Percentiles rank a stretch among this genome's conserved stretches.
These are phyloP conservation scores for Discostella stelligera DNA, from an alignment of 352 stramenopile genomes.

Conservation along the genomic window DNA sequence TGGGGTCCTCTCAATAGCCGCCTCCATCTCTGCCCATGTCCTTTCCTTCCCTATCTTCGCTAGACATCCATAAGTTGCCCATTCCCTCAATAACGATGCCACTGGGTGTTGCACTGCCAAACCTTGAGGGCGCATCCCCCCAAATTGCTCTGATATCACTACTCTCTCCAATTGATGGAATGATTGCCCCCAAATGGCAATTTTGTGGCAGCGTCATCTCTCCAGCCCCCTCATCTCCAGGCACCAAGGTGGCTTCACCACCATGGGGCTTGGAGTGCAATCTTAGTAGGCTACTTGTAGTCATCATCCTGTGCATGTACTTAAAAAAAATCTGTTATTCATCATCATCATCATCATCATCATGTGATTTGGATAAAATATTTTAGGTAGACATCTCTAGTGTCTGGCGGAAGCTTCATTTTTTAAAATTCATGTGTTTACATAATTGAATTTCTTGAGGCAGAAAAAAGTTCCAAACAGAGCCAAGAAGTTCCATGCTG, in stretches of 20 bases:
- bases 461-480: slow-evolving; percentile 44
- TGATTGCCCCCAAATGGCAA: not conserved
- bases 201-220: no score
- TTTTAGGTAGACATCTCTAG: no score
- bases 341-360: no score
- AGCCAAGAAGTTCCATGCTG: slow-evolving; percentile 37
- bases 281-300: no score
- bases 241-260: no score
- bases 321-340: no score
- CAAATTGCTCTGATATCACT: not conserved
- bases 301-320: no score
- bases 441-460: slow-evolving; percentile 57
- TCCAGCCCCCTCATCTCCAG: no score
- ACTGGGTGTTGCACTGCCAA: slow-evolving; percentile 12
- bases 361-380: no score
- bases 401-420: not conserved
- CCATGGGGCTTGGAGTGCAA: no score
- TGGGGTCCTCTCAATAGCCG: slow-evolving; percentile 5
- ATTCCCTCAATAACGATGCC: slow-evolving; percentile 4
- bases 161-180: not conserved
- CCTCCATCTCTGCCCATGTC: slow-evolving; percentile 16
- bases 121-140: slow-evolving; percentile 12
- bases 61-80: slow-evolving; percentile 24
- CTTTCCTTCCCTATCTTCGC: slow-evolving; percentile 4
- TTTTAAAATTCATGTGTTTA: slow-evolving; percentile 35